Conservation (phyloP, 225 moss, liverwort and hornwort species). For the Rhytidiadelphus loreus region DNA sequence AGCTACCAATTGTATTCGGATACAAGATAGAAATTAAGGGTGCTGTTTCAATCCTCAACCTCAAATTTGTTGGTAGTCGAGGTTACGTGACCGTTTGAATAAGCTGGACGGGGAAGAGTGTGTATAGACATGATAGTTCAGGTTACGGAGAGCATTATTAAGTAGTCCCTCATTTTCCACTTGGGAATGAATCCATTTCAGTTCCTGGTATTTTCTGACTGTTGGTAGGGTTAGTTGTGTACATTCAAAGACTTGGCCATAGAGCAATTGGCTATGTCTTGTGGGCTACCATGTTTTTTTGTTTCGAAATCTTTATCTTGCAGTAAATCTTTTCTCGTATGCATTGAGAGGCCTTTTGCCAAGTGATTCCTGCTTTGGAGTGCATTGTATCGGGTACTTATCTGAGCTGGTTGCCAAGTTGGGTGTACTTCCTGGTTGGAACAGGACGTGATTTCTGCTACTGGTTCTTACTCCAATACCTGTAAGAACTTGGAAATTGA, state of each 20-base stretch:
- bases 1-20: not conserved
- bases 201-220: not conserved
- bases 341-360: not conserved
- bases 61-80: not conserved
- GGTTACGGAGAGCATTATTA: not conserved
- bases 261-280: not conserved
- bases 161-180: constrained; percentile 6
- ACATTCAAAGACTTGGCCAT: not conserved
- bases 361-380: not conserved
- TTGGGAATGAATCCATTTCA: not conserved
- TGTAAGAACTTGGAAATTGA: not conserved
- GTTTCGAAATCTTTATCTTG: not conserved
- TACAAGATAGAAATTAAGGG: not conserved
- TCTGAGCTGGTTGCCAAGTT: not conserved
- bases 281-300: not conserved
- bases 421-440: not conserved
- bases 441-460: not conserved
- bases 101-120: not conserved
- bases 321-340: not conserved
- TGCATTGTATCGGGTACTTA: not conserved
- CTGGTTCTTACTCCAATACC: too few relatives aligned
- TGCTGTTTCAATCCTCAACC: not conserved
- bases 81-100: constrained; percentile 4
- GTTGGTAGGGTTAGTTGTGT: not conserved
- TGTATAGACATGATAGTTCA: constrained; percentile 13